phyloP scores from a whole-genome alignment of 2,329 filamentous ascomycete species.

The Botryotinia calthae region DNA sequence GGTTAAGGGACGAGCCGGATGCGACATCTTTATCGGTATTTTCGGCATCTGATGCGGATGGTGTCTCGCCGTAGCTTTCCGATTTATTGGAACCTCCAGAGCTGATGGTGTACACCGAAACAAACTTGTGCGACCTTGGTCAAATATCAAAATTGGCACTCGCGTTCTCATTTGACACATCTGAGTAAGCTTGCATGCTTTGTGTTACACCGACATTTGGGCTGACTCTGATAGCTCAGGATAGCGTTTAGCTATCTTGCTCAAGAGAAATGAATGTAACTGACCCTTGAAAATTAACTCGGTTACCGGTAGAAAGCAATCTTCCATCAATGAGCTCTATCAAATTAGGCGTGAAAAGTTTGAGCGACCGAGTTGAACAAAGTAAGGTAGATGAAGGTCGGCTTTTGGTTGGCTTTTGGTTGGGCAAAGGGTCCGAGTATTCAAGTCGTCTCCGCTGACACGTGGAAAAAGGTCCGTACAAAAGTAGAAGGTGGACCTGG shows the following conservation, averaged over 20 bases:
- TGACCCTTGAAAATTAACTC: neutral
- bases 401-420: neutral
- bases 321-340: conserved; percentile 3
- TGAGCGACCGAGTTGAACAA: neutral
- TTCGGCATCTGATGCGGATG: conserved; percentile 12
- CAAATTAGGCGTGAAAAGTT: neutral
- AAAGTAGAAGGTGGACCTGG: neutral
- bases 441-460: conserved; percentile 1
- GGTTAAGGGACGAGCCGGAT: neutral
- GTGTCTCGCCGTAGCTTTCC: conserved; percentile 9
- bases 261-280: neutral
- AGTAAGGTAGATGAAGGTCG: neutral
- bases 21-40: conserved; percentile 6
- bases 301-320: neutral
- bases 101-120: conserved; percentile 9
- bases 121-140: conserved; percentile 6
- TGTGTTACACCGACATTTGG: conserved; percentile 22
- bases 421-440: neutral
- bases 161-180: conserved; percentile 11
- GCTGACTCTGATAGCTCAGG: conserved; percentile 9
- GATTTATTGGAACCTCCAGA: neutral
- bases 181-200: conserved; percentile 16
- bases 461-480: conserved; percentile 16
- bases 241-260: neutral
- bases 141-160: conserved; percentile 4